These are phyloP conservation scores for Ceratocystis cubensis DNA, from an alignment of 2,329 filamentous ascomycete genomes.

Conservation along the genomic window DNA sequence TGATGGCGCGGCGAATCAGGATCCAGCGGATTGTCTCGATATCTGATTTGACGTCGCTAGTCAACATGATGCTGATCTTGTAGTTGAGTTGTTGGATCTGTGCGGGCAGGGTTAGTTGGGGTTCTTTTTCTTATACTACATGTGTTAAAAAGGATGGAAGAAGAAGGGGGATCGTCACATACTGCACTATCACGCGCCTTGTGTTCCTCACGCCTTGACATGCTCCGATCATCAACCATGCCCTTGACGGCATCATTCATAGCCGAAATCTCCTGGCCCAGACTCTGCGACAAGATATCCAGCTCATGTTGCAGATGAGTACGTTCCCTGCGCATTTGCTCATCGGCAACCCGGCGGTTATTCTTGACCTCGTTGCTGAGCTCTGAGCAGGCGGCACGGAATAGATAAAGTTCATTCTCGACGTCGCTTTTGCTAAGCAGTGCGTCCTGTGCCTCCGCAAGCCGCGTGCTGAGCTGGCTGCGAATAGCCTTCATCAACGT, in stretches of 20 bases:
- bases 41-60: constrained; percentile 80
- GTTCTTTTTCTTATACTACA: background rate
- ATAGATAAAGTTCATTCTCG: constrained; percentile 87
- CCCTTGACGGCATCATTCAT: constrained; percentile 87
- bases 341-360: constrained; percentile 61
- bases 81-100: constrained; percentile 91
- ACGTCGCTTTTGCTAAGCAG: constrained; percentile 84
- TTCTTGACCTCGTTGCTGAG: constrained; percentile 76
- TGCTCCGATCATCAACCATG: constrained; percentile 91
- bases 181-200: constrained; percentile 69
- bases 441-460: constrained; percentile 65
- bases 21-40: constrained; percentile 90
- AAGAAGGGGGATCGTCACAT: constrained; percentile 26
- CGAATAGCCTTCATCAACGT: constrained; percentile 89
- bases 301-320: constrained; percentile 84
- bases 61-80: constrained; percentile 82
- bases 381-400: constrained; percentile 86
- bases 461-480: constrained; percentile 60
- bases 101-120: constrained; percentile 21
- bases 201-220: constrained; percentile 81
- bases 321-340: constrained; percentile 70
- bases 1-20: constrained; percentile 48
- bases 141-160: background rate
- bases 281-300: constrained; percentile 76
- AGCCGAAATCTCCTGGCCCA: constrained; percentile 69